phyloP scores from a whole-genome alignment of 2,329 filamentous ascomycete genomes.

The Fusarium temperatum region DNA sequence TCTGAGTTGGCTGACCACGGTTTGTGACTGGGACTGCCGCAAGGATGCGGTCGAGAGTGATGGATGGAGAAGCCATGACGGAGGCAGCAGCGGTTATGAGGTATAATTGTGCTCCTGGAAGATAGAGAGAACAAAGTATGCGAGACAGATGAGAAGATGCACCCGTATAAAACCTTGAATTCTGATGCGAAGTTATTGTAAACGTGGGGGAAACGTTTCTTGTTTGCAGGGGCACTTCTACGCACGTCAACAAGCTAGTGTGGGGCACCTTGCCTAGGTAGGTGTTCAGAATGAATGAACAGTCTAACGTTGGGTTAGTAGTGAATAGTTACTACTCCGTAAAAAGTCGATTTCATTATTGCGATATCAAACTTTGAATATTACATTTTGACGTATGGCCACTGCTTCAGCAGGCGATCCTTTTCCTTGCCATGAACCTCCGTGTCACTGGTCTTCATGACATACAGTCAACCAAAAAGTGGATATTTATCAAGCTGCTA shows the following conservation, averaged over 20 bases:
- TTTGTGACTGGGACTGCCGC: slow-evolving; percentile 85
- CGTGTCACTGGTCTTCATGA: not conserved
- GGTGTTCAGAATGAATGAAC: not conserved
- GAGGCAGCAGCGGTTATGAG: not conserved
- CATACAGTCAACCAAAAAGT: not conserved
- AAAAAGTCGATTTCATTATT: not conserved
- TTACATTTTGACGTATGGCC: not conserved
- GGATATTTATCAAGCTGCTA: not conserved
- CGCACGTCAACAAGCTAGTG: slow-evolving; percentile 13
- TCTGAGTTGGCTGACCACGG: slow-evolving; percentile 86
- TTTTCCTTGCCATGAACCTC: not conserved
- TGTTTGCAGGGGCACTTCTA: slow-evolving; percentile 25
- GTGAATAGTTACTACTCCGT: not conserved
- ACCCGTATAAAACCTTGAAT: not conserved
- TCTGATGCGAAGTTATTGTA: slow-evolving; percentile 17
- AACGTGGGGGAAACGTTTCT: slow-evolving; percentile 22
- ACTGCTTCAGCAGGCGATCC: not conserved
- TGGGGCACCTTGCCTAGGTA: slow-evolving; percentile 11
- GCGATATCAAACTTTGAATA: not conserved
- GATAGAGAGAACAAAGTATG: not conserved
- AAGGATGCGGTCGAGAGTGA: slow-evolving; percentile 75
- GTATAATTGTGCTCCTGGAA: not conserved
- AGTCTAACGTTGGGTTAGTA: not conserved
- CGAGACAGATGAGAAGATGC: slow-evolving; percentile 10
- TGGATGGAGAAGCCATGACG: slow-evolving; percentile 54